These are phyloP conservation scores for Halenospora varia DNA, from an alignment of 495 filamentous ascomycete species.

Conservation along the genomic window DNA sequence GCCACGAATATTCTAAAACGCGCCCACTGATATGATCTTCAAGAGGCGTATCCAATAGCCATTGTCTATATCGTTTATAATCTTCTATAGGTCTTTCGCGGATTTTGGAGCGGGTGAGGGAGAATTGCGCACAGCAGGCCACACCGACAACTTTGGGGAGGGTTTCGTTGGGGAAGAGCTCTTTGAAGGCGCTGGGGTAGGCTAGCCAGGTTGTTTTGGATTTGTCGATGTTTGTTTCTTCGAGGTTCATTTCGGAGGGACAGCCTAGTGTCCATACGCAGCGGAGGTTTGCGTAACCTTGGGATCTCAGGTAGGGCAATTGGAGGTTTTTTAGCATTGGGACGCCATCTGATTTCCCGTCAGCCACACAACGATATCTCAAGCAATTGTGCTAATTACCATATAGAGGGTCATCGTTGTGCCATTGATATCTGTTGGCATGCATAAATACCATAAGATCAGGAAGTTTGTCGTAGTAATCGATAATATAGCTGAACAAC, in stretches of 20 bases:
- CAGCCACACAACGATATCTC: slow-evolving; percentile 39
- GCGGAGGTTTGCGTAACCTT: slow-evolving; percentile 61
- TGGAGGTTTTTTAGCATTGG: slow-evolving; percentile 50
- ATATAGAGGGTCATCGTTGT: too few relatives aligned
- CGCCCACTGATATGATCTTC: slow-evolving; percentile 55
- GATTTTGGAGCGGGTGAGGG: slow-evolving; percentile 52
- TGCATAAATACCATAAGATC: slow-evolving; percentile 57
- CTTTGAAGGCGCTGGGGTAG: slow-evolving; percentile 47
- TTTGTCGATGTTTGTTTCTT: too few relatives aligned
- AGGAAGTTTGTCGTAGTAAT: slow-evolving; percentile 47
- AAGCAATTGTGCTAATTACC: slow-evolving; percentile 39
- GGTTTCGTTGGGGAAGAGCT: slow-evolving; percentile 45
- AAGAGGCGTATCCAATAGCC: slow-evolving; percentile 58
- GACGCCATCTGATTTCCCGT: slow-evolving; percentile 38
- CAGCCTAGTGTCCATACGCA: slow-evolving; percentile 60
- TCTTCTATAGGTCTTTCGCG: slow-evolving; percentile 41
- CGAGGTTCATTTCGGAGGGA: too few relatives aligned
- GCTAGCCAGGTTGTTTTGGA: too few relatives aligned
- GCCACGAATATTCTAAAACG: slow-evolving; percentile 70
- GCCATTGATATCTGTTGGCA: too few relatives aligned
- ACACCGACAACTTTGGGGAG: slow-evolving; percentile 43
- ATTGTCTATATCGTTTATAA: slow-evolving; percentile 52
- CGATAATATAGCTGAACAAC: slow-evolving; percentile 50
- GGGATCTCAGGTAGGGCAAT: slow-evolving; percentile 45
- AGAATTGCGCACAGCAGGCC: slow-evolving; percentile 69